Base-by-base conservation (phyloP, 169 alveolate genomes). In the Cytauxzoon felis region DNA sequence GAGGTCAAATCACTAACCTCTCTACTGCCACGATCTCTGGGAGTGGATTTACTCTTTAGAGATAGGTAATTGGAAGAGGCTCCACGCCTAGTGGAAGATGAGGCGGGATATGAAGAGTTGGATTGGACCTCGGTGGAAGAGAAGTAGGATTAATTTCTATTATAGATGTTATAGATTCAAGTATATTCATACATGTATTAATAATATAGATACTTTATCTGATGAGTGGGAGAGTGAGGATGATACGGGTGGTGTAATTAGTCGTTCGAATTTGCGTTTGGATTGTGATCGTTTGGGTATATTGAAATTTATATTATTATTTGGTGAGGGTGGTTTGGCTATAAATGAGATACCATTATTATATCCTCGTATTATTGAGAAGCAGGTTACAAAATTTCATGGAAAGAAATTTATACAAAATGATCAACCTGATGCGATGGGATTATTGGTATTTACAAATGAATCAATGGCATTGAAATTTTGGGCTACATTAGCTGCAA, bases 361-460 rank as follows among this genome's bases (percentile, higher is more conserved):
- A 19, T 76, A 13, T 30, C 86, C 81, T 9, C 69, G 50, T 23
- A 13, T n/a, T 0, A 32, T 36, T 16, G 72, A 65, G 13, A 32
- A n/a, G 38, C 8, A 32, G 33, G 51, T 23, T 33, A 16, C 27
- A 13, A 24, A n/a, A 29, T 30, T 27, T 13, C 18, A 7, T 18
- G 50, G 26, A 7, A 32, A 13, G 2, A 29, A 29, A 1, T 32
- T 63, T 5, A 51, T 49, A 21, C 21, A 38, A n/a, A 57, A 42
- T 16, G 86, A 76, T 16, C 69, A 42, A 33, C 86, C 86, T 3
- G 81, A 66, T 19, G 86, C 79, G 19, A 64, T 76, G 86, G 86
- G 63, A 26, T 67, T 76, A 23, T 13, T 76, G 43, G 41, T 76
- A 5, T 76, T 76, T 50, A 67, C 65, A 29, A 42, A 48, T 26